A percentile compares a stretch with the other conserved stretches of the same genome.
phyloP scores from a whole-genome alignment of 352 stramenopile genomes.

The Globisporangium nodosum region DNA sequence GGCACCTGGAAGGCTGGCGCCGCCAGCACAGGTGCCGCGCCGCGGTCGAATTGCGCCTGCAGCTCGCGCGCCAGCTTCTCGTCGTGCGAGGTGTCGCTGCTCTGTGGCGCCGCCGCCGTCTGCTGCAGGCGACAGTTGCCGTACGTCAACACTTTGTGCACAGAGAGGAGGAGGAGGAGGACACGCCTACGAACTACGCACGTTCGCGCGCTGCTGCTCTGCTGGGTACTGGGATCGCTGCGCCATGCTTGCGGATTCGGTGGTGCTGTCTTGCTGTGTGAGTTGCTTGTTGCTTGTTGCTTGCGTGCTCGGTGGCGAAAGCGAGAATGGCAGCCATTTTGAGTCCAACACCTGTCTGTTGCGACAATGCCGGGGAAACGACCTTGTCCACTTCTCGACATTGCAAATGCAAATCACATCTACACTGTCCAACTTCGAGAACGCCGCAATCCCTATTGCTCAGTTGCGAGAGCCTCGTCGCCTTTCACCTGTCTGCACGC shows the following conservation, averaged over 20 bases:
- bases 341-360: background rate
- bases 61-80: constrained; percentile 50
- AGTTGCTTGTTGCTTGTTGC: background rate
- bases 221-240: background rate
- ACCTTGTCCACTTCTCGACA: background rate
- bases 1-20: constrained; percentile 35
- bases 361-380: background rate
- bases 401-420: background rate
- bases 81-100: constrained; percentile 30
- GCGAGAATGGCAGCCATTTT: background rate
- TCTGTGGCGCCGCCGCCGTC: background rate
- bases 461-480: too few relatives aligned
- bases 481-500: background rate
- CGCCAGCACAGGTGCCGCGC: constrained; percentile 27
- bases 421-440: background rate
- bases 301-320: background rate
- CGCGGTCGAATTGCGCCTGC: constrained; percentile 45
- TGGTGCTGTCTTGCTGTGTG: background rate
- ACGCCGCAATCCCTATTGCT: background rate
- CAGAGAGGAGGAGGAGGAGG: too few relatives aligned
- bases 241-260: background rate
- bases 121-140: background rate
- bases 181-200: background rate
- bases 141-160: too few relatives aligned
- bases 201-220: background rate